A percentile compares a stretch with the other conserved stretches of the same genome.
These are phyloP conservation scores for Neopestalotiopsis sp. DNA, from an alignment of 2,329 filamentous ascomycete genomes.

Conservation along the genomic window DNA sequence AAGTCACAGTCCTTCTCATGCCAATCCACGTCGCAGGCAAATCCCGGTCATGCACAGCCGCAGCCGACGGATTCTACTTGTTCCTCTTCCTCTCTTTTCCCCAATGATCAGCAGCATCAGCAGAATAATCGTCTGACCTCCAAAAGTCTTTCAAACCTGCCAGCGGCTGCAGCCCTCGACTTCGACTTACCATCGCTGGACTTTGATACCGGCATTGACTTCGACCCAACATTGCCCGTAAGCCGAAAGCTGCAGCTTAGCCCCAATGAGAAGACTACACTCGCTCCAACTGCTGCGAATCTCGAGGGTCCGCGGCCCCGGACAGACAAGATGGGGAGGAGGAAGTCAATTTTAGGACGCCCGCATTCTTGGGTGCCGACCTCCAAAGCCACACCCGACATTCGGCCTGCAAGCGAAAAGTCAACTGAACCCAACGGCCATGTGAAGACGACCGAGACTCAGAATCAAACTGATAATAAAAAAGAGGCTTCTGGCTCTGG, in stretches of 20 bases:
- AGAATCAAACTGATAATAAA: conserved; percentile 17
- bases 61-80: conserved; percentile 11
- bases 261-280: conserved; percentile 34
- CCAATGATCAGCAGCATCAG: background rate
- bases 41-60: conserved; percentile 24
- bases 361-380: conserved; percentile 59
- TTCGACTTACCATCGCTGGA: conserved; percentile 62
- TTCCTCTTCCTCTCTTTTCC: background rate
- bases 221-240: conserved; percentile 53
- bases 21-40: conserved; percentile 38
- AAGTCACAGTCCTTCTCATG: conserved; percentile 35
- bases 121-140: conserved; percentile 20
- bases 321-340: conserved; percentile 42
- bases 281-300: conserved; percentile 27
- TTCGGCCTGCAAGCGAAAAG: conserved; percentile 37
- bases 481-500: conserved; percentile 18
- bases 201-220: conserved; percentile 44
- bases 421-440: conserved; percentile 23
- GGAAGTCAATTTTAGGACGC: conserved; percentile 53
- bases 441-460: conserved; percentile 11
- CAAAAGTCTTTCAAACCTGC: conserved; percentile 35
- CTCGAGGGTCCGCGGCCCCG: conserved; percentile 33
- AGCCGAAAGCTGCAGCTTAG: conserved; percentile 31
- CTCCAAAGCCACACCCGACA: conserved; percentile 47
- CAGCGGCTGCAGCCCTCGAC: conserved; percentile 38